A percentile compares a stretch with the other conserved stretches of the same genome.
These are phyloP conservation scores for Blastocystis sp. DNA, from an alignment of 352 stramenopile species.

Conservation along the genomic window DNA sequence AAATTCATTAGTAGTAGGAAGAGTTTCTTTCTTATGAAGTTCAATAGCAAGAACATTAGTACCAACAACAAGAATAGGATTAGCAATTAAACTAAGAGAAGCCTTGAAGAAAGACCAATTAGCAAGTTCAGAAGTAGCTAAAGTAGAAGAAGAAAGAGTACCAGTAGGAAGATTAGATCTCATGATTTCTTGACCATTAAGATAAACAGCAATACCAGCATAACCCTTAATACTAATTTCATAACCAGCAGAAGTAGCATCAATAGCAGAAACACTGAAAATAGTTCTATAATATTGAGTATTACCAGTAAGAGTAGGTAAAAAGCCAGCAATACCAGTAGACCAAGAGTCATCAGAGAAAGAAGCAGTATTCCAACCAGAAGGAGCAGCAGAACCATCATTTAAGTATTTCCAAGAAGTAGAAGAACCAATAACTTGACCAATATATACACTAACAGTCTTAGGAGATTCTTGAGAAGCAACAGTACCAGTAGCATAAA, in stretches of 20 bases:
- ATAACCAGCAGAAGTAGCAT: neutral
- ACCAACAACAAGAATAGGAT: no score
- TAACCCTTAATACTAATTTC: conserved; percentile 21
- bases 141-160: neutral
- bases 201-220: conserved; percentile 17
- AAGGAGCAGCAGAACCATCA: neutral
- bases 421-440: no score
- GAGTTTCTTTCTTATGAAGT: no score
- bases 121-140: neutral
- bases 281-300: conserved; percentile 24
- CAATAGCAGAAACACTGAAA: neutral
- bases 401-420: conserved; percentile 13
- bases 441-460: neutral
- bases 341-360: conserved; percentile 11
- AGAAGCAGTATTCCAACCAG: neutral
- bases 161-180: conserved; percentile 8
- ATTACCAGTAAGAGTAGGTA: neutral
- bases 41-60: conserved; percentile 2
- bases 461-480: neutral
- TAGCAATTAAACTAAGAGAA: no score
- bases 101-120: no score
- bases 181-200: conserved; percentile 23
- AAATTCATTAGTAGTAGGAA: no score
- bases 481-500: neutral
- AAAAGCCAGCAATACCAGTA: neutral